Conservation (phyloP, 73 alveolate species). For the Paramecium sonneborni region DNA sequence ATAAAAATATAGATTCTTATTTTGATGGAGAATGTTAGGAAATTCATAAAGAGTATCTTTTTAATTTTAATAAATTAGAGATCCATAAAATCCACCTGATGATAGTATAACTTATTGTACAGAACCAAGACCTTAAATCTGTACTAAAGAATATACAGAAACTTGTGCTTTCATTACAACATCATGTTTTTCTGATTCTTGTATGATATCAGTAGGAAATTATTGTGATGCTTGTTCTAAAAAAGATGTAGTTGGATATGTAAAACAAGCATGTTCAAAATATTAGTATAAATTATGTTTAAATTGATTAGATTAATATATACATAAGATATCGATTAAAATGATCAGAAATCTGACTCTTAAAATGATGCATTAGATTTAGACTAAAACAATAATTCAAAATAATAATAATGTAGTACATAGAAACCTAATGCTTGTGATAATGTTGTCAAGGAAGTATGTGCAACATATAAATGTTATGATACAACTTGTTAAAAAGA, state of each 20-base stretch:
- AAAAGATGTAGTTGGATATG: neutral
- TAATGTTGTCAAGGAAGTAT: neutral
- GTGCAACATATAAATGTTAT: neutral
- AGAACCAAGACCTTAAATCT: neutral
- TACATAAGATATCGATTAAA: neutral
- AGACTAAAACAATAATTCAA: neutral
- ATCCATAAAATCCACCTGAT: neutral
- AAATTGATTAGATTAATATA: neutral
- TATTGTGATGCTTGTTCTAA: neutral
- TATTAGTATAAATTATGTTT: neutral
- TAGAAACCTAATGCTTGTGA: neutral
- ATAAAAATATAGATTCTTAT: neutral
- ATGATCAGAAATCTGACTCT: neutral
- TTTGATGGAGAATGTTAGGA: slow-evolving; percentile 13
- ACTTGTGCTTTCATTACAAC: neutral
- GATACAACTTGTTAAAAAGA: neutral
- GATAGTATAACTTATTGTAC: neutral
- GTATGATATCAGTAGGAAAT: neutral
- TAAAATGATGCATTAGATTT: neutral
- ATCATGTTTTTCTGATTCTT: neutral
- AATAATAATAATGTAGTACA: neutral
- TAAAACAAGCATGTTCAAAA: neutral
- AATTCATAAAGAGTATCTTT: neutral
- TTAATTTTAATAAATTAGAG: neutral
- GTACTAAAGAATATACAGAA: neutral